Evolutionary conservation across 345 rosid genomes (phyloP).

Genomic region (Brassica carinata): DNA sequence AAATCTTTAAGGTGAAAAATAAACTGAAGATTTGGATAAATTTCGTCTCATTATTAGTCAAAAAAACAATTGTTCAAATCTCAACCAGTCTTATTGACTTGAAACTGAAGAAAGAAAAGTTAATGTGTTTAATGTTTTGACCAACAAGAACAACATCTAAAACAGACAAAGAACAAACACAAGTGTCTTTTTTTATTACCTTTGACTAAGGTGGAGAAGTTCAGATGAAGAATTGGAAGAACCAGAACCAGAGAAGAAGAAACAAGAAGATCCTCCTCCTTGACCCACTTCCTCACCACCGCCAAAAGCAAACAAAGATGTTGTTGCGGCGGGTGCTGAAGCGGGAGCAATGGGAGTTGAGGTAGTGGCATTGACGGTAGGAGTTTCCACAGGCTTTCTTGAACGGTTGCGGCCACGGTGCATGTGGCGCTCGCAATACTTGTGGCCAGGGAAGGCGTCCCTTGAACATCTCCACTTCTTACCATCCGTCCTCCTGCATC

Average conservation of each 20-base stretch:
- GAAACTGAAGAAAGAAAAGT: conserved; percentile 18
- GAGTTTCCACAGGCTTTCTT: conserved; percentile 99
- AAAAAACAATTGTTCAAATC: conserved; percentile 17
- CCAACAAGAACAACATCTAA: conserved; percentile 24
- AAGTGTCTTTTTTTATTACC: conserved; percentile 43
- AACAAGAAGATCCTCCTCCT: conserved; percentile 42
- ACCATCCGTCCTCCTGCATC: conserved; percentile 97
- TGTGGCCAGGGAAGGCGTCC: conserved; percentile 84
- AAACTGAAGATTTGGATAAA: neutral
- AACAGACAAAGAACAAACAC: neutral
- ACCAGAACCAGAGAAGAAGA: conserved; percentile 48
- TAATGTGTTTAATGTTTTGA: conserved; percentile 22
- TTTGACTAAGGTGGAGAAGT: conserved; percentile 56
- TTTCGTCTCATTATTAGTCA: conserved; percentile 4
- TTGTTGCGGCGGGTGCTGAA: conserved; percentile 14
- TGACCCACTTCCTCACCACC: conserved; percentile 46
- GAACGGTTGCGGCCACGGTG: conserved; percentile 99
- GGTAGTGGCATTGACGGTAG: conserved; percentile 47
- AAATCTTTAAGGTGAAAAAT: neutral
- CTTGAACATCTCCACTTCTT: conserved; percentile 99
- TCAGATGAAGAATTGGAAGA: conserved; percentile 60
- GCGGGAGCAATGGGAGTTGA: conserved; percentile 37
- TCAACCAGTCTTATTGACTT: conserved; percentile 27
- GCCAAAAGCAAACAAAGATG: conserved; percentile 34
- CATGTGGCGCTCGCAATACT: conserved; percentile 99